Conservation (phyloP, 306 rosid genomes). For the Sphenostylis stenocarpa region DNA sequence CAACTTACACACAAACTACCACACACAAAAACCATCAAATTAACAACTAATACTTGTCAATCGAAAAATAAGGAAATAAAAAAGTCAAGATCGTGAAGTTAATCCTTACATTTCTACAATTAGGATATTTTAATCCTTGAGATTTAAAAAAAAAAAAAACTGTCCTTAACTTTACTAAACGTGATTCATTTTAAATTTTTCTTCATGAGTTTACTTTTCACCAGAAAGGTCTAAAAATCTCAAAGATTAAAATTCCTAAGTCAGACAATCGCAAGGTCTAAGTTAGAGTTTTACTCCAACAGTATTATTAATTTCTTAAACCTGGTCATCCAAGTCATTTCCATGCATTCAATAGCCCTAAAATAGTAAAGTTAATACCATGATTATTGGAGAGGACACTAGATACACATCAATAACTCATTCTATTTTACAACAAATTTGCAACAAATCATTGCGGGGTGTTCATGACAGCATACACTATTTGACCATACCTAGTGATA, state of each 20-base stretch:
- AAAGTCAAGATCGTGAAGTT: not conserved
- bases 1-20: too few relatives aligned
- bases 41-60: too few relatives aligned
- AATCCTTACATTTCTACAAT: too few relatives aligned
- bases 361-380: not conserved
- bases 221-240: too few relatives aligned
- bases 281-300: not conserved
- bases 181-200: not conserved
- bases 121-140: too few relatives aligned
- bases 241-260: too few relatives aligned
- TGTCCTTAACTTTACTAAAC: not conserved
- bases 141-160: too few relatives aligned
- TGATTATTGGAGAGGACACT: not conserved
- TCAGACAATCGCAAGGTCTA: too few relatives aligned
- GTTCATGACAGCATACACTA: slow-evolving; percentile 9
- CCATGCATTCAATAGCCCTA: not conserved
- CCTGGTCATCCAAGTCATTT: not conserved
- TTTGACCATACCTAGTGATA: not conserved
- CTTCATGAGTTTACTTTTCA: too few relatives aligned
- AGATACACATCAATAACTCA: not conserved
- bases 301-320: not conserved
- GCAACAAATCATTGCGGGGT: not conserved
- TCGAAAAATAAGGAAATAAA: too few relatives aligned
- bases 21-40: too few relatives aligned
- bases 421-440: slow-evolving; percentile 39